Base-by-base conservation (phyloP, 2,329 filamentous ascomycete genomes). In the Sporothrix brasiliensis region DNA sequence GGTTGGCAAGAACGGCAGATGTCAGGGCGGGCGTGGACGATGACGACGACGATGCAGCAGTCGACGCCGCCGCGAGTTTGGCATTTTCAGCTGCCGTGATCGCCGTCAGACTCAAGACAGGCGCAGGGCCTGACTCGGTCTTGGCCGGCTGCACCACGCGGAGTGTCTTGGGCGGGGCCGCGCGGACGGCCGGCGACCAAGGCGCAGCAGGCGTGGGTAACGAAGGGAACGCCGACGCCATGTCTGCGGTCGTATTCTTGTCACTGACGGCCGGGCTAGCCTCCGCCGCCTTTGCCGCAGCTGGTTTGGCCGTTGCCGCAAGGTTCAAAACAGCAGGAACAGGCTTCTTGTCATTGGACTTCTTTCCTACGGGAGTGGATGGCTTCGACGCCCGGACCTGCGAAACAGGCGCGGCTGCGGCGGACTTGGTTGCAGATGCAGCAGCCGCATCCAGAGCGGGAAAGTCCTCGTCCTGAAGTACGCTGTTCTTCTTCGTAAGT, bases 131-230 rank as follows among this genome's bases (percentile, higher is more conserved):
- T 72, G 53, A 77, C 75, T 92, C 90, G 0, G 83, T 79, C 77
- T 88, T 92, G 1, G 89, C 86, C 0, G 88, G 89, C 24, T 89
- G 83, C n/a, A 91, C 83, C 9, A 93, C 84, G n/a, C 91, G 85
- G 49, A 93, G 78, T 1, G 89, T 92, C 76, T 90, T 90, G 0
- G 89, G 86, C 0, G 63, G 27, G 6, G 81, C 85, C 4, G 82
- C 80, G 65, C 85, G 83, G 19, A 82, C 76, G 4, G 83, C 75
- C 0, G 87, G 87, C 19, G 88, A 86, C 54, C 85, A 84, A 1
- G 84, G 80, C 6, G 84, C 85, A 3, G 78, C 77, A 0, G 83
- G 80, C 21, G 83, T 79, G 10, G 85, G 83, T 27, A 88, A 77
- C 65, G 87, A 82, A 41, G 87, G 84, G 71, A 87, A 86, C 1